phyloP scores from a whole-genome alignment of 139 green algal genomes.

The Closterium sp. region DNA sequence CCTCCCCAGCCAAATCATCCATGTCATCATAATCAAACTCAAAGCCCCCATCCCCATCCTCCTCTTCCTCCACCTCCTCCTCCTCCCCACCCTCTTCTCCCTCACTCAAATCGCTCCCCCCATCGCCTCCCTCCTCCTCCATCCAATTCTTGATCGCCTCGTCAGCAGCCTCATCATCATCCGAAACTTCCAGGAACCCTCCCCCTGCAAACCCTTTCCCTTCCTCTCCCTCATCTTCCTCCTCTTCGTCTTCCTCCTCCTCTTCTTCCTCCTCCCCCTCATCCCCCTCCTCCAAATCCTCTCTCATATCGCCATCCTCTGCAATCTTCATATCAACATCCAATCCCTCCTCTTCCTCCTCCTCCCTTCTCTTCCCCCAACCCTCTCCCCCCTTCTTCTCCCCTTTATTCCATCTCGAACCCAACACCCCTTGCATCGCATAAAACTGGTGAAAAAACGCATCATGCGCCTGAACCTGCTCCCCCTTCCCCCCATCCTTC shows the following conservation, averaged over 20 bases:
- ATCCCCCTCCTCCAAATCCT: not conserved
- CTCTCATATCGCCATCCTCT: not conserved
- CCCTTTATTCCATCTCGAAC: not conserved
- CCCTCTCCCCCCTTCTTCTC: not conserved
- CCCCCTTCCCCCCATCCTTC: not conserved
- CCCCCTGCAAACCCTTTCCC: not conserved
- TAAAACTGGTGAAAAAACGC: not conserved
- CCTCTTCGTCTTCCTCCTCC: not conserved
- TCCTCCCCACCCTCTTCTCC: not conserved
- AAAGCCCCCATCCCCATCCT: not conserved
- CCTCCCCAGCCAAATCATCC: not conserved
- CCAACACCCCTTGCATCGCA: not conserved
- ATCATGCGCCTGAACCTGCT: not conserved
- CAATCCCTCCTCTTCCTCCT: not conserved
- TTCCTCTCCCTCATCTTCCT: not conserved
- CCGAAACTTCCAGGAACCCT: not conserved
- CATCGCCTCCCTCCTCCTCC: not conserved
- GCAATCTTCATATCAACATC: not conserved
- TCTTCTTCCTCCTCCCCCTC: not conserved
- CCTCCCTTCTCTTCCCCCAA: not conserved
- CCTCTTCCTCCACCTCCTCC: not conserved
- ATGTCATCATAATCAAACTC: slow-evolving; percentile 13
- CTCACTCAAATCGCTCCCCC: not conserved
- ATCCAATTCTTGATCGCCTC: not conserved
- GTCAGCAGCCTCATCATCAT: not conserved